Evolutionary conservation across 495 filamentous ascomycete species (phyloP).

Genomic region (Aspergillus diversus): DNA sequence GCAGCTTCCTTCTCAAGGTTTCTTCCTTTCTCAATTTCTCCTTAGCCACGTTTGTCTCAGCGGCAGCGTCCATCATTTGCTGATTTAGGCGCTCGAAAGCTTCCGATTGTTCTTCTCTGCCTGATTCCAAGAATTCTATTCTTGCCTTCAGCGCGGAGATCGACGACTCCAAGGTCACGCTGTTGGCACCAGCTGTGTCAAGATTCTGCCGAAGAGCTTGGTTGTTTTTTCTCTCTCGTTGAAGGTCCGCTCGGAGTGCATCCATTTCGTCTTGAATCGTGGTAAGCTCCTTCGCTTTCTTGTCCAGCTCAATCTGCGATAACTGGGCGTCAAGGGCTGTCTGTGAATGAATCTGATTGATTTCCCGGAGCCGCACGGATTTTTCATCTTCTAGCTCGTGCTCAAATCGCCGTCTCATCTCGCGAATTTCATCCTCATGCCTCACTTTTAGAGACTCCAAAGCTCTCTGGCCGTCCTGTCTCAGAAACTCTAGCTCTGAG

Average conservation of each 20-base stretch:
- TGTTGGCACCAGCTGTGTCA: slow-evolving; percentile 64
- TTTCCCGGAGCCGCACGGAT: slow-evolving; percentile 59
- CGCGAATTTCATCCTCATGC: slow-evolving; percentile 54
- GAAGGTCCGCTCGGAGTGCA: slow-evolving; percentile 59
- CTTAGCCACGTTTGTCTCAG: slow-evolving; percentile 67
- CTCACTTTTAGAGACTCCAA: slow-evolving; percentile 40
- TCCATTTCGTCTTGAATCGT: slow-evolving; percentile 57
- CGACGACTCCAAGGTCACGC: slow-evolving; percentile 69
- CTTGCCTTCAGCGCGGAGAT: slow-evolving; percentile 74
- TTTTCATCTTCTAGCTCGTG: slow-evolving; percentile 69
- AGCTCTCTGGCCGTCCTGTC: slow-evolving; percentile 46
- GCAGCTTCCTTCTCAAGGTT: slow-evolving; percentile 85
- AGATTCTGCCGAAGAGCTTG: slow-evolving; percentile 62
- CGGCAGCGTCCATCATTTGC: slow-evolving; percentile 74
- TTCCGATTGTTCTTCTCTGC: slow-evolving; percentile 80
- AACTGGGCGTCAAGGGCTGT: slow-evolving; percentile 66
- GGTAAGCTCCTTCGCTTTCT: slow-evolving; percentile 63
- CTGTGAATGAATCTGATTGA: slow-evolving; percentile 64
- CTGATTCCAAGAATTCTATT: slow-evolving; percentile 86
- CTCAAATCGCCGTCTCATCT: slow-evolving; percentile 51
- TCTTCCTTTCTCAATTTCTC: slow-evolving; percentile 91
- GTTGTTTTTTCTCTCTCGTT: slow-evolving; percentile 62
- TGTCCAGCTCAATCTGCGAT: slow-evolving; percentile 62
- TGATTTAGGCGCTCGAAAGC: slow-evolving; percentile 77
- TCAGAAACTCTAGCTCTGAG: slow-evolving; percentile 48